Evolutionary conservation across 345 rosid species (phyloP), one percentile per base, ranked within the genome.

Genomic region (Dovyalis caffra): DNA sequence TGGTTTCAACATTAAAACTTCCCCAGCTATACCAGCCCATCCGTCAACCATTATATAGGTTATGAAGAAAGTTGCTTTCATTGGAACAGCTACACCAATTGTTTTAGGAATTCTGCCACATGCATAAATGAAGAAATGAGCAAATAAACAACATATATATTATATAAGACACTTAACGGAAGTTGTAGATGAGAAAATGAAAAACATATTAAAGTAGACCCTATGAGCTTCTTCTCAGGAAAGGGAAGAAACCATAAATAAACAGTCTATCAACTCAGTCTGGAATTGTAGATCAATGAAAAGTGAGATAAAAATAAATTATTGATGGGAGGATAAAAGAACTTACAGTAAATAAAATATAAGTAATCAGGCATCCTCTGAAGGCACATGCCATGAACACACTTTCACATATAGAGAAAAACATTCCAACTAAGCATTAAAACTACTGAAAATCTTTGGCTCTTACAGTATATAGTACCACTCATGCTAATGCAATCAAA

Each of bases 31-130:
- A 64, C 99, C 97, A 68, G 99, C 97, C 99, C 99, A 95, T 70
- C 99, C 99, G 79, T 95, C 99, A 53, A 95, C 89, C 99, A 92
- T 95, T 78, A 95, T 95, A 63, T 91, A 95, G 69, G 97, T 91
- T 74, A 95, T 91, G 81, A 95, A 95, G 85, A 95, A 95, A 62
- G 99, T 92, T 78, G 99, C 99, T 85, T 87, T 90, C 76, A 84
- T 76, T 40, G 99, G 99, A 80, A 95, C 85, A 1, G 99, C 99
- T 63, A 86, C 82, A 23, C 99, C 98, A 28, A 95, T 78, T 66
- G 94, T 95, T 82, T 81, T 79, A 6, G 99, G 98, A 79, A 92
- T 87, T 0, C 97, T 95, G 93, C 78, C 73, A 77, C 53, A 64
- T 21, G 3, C 2, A 7, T 2, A 31, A 68, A 61, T 7, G 4